phyloP scores from a whole-genome alignment of 225 moss, liverwort and hornwort genomes.

The Marchantia polymorpha region DNA sequence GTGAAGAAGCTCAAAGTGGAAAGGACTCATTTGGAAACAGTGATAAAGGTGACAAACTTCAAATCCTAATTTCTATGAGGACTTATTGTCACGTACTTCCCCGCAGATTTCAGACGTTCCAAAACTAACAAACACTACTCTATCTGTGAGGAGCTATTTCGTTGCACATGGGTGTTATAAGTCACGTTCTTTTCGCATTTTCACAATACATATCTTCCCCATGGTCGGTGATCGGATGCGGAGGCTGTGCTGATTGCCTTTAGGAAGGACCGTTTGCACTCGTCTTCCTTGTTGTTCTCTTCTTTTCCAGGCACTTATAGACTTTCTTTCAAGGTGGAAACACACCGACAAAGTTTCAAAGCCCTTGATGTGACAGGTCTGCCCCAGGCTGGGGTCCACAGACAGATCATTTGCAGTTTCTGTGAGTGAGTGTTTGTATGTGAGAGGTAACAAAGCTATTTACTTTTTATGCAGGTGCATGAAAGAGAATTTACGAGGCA shows the following conservation, averaged over 20 bases:
- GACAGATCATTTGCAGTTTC: not conserved
- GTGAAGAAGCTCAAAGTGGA: conserved; percentile 38
- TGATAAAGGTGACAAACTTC: conserved; percentile 49
- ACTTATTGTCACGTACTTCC: not conserved
- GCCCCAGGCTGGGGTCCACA: not conserved
- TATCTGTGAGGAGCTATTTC: not conserved
- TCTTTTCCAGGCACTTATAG: not conserved
- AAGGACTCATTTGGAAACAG: conserved; percentile 41
- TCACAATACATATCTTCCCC: too few species aligned
- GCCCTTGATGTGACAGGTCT: not conserved
- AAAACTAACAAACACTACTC: not conserved
- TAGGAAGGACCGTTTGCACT: not conserved
- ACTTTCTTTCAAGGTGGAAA: not conserved
- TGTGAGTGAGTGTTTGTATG: not conserved
- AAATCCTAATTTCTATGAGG: not conserved
- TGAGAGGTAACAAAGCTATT: not conserved
- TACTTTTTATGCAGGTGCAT: conserved; percentile 40
- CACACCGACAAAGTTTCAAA: not conserved
- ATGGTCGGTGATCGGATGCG: too few species aligned
- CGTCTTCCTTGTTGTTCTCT: not conserved
- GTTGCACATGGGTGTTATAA: not conserved
- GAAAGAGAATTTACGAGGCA: conserved; percentile 58
- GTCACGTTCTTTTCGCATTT: not conserved
- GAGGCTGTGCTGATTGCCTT: too few species aligned
- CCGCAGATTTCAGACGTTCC: not conserved